Percentiles rank a stretch among this genome's conserved stretches.
Conservation (phyloP, 345 rosid species). For the Acer negundo region DNA sequence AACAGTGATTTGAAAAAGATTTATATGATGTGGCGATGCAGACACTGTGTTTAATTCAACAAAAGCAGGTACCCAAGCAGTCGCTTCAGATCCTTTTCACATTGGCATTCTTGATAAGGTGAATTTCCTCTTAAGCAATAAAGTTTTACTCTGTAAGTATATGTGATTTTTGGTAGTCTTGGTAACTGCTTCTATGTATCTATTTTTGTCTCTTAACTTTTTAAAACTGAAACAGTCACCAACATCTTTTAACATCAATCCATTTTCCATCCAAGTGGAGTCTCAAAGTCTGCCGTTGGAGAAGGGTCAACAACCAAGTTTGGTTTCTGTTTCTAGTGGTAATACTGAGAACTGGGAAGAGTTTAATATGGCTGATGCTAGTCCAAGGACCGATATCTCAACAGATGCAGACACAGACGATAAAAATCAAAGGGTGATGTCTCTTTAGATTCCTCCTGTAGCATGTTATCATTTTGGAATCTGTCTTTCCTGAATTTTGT, state of each 20-base stretch:
- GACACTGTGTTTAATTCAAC: slow-evolving; percentile 31
- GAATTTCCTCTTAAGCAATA: slow-evolving; percentile 10
- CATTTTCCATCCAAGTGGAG: slow-evolving; percentile 28
- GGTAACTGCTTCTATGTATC: slow-evolving; percentile 11
- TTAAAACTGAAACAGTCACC: slow-evolving; percentile 23
- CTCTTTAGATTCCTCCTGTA: slow-evolving; percentile 1
- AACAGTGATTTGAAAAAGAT: not conserved
- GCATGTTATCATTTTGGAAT: slow-evolving; percentile 2
- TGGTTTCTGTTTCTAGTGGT: slow-evolving; percentile 39
- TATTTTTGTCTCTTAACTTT: not conserved
- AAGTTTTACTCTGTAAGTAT: not conserved
- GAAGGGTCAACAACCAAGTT: slow-evolving; percentile 41
- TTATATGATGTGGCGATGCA: slow-evolving; percentile 25
- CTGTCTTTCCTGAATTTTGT: not conserved
- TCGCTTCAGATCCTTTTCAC: slow-evolving; percentile 22
- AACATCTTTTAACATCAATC: slow-evolving; percentile 26
- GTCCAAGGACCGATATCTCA: slow-evolving; percentile 89
- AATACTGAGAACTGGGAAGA: slow-evolving; percentile 48
- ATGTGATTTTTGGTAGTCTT: not conserved
- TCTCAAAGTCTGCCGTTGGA: slow-evolving; percentile 32
- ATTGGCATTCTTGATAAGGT: slow-evolving; percentile 37
- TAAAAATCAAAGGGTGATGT: slow-evolving; percentile 72
- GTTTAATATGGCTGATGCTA: slow-evolving; percentile 83
- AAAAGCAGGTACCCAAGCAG: slow-evolving; percentile 30
- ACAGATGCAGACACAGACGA: slow-evolving; percentile 93